phyloP scores from a whole-genome alignment of 257 asterid species.

The Solanum infundibuliforme region DNA sequence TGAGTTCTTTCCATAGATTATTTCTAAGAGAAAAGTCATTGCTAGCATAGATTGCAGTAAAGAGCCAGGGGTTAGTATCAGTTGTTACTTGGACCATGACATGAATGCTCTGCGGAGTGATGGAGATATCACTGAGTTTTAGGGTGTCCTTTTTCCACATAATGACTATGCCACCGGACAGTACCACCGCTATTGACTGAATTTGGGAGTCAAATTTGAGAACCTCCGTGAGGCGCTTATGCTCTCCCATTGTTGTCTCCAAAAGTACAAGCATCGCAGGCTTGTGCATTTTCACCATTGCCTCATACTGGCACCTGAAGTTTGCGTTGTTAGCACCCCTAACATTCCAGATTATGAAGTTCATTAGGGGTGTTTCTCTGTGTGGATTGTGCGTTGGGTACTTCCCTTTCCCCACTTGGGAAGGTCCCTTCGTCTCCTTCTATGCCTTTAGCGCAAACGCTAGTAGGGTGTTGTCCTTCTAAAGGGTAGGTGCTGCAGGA shows the following conservation, averaged over 20 bases:
- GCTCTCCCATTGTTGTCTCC: not conserved
- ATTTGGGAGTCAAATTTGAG: too few species aligned
- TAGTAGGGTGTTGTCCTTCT: not conserved
- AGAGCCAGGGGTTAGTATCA: not conserved
- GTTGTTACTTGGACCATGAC: not conserved
- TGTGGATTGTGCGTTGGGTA: not conserved
- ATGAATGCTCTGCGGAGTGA: not conserved
- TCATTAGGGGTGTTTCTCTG: not conserved
- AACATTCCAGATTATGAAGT: not conserved
- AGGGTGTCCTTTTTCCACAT: not conserved
- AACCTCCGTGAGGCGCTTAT: accelerated
- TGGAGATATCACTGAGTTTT: not conserved
- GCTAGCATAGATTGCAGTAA: not conserved
- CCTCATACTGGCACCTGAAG: not conserved
- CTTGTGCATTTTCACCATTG: not conserved
- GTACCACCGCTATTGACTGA: not conserved
- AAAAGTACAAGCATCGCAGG: not conserved
- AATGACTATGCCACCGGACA: not conserved
- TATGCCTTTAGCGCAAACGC: not conserved
- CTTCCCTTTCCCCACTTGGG: not conserved
- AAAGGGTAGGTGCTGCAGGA: too few species aligned
- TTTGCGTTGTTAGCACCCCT: not conserved
- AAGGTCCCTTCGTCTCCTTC: not conserved
- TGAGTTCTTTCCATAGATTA: not conserved
- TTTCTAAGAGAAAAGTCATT: not conserved